Conservation (phyloP, 2,329 filamentous ascomycete genomes). For the Pyricularia grisea region DNA sequence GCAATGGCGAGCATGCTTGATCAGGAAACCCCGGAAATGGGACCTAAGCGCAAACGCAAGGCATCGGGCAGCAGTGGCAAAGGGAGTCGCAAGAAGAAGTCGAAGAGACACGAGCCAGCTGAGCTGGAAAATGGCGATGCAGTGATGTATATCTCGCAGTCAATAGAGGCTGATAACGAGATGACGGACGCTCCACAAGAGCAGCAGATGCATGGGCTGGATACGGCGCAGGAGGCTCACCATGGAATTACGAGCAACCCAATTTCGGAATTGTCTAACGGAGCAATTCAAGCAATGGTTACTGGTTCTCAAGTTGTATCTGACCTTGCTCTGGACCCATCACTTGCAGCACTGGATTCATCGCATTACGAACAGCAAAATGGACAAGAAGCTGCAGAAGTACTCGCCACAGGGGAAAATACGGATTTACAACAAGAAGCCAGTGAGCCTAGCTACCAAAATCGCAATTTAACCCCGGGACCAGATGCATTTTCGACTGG, state of each 20-base stretch:
- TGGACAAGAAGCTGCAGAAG: neutral
- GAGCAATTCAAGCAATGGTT: neutral
- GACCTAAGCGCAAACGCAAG: neutral
- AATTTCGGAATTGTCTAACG: neutral
- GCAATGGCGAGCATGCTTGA: neutral
- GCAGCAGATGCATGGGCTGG: neutral
- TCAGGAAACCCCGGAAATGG: neutral
- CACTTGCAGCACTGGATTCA: neutral
- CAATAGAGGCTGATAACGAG: neutral
- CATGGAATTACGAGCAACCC: neutral
- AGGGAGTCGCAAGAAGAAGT: neutral
- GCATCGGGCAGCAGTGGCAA: neutral
- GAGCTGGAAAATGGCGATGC: neutral
- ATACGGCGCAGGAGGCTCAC: neutral
- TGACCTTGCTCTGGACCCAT: neutral
- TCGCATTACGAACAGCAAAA: neutral
- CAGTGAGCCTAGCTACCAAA: neutral
- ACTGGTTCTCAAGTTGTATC: neutral
- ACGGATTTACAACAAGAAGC: neutral
- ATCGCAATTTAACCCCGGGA: neutral
- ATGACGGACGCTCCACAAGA: neutral
- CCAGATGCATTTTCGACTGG: neutral
- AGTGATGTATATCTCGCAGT: neutral
- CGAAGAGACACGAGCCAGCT: neutral
- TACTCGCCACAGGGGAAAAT: neutral